These are phyloP conservation scores for Scedosporium apiospermum DNA, from an alignment of 2,329 filamentous ascomycete genomes.

Conservation along the genomic window DNA sequence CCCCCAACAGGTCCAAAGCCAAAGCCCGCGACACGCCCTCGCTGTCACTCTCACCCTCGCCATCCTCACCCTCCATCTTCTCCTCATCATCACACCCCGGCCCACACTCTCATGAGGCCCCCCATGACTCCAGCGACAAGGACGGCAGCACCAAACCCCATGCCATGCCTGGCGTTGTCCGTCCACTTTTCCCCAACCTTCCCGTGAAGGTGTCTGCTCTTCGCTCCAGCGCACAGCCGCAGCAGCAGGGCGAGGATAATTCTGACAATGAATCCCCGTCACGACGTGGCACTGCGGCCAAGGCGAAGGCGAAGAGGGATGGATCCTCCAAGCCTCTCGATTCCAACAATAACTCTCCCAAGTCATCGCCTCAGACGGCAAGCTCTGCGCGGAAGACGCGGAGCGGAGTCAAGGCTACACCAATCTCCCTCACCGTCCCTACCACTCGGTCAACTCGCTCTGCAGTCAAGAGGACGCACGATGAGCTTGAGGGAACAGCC, in stretches of 20 bases:
- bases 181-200: conserved; percentile 22
- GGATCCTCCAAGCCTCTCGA: background rate
- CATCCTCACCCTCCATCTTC: background rate
- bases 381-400: conserved; percentile 2
- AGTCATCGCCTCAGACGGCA: background rate
- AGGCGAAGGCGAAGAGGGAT: background rate
- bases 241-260: conserved; percentile 4
- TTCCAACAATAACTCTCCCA: background rate
- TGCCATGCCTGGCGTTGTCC: conserved; percentile 30
- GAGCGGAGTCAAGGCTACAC: background rate
- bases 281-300: background rate
- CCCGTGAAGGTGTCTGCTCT: conserved; percentile 9
- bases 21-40: conserved; percentile 4
- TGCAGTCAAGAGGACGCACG: conserved; percentile 42
- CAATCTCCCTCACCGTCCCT: conserved; percentile 15
- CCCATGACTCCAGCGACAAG: conserved; percentile 16
- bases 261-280: conserved; percentile 5
- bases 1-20: conserved; percentile 1
- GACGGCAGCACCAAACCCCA: background rate
- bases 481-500: conserved; percentile 42
- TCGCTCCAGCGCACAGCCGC: conserved; percentile 4
- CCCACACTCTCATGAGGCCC: background rate
- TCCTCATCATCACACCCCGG: background rate
- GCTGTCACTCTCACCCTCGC: too few relatives aligned
- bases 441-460: conserved; percentile 36